A percentile compares a stretch with the other conserved stretches of the same genome.
These are phyloP conservation scores for Lasiodiplodia theobromae DNA, from an alignment of 2,329 filamentous ascomycete species.

Conservation along the genomic window DNA sequence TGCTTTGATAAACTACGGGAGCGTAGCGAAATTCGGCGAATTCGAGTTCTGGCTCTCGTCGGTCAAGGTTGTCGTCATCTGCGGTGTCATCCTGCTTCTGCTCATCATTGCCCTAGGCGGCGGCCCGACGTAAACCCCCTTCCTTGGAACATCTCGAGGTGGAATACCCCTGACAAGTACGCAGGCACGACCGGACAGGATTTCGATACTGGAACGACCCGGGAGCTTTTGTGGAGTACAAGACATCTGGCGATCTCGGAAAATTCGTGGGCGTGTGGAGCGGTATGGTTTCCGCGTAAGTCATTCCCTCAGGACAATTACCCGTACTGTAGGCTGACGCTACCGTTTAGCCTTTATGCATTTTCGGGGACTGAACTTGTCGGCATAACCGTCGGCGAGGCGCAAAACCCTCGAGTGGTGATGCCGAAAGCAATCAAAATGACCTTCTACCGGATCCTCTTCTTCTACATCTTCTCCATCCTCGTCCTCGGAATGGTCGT, in stretches of 20 bases:
- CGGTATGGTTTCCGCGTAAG: too few species aligned
- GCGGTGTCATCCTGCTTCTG: constrained; percentile 55
- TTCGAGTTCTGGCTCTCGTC: constrained; percentile 80
- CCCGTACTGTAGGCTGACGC: too few species aligned
- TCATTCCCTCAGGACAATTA: too few species aligned
- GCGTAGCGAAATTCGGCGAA: constrained; percentile 65
- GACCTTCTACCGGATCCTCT: too few species aligned
- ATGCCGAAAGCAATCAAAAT: too few species aligned
- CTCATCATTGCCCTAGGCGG: constrained; percentile 56
- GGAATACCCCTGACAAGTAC: constrained; percentile 42
- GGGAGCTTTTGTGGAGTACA: constrained; percentile 68
- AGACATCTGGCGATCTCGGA: constrained; percentile 62
- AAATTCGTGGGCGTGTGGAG: constrained; percentile 63
- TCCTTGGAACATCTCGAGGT: constrained; percentile 59
- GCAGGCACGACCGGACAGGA: constrained; percentile 47
- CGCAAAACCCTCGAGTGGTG: too few species aligned
- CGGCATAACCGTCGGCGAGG: too few species aligned
- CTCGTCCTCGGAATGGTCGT: too few species aligned
- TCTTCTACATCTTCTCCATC: too few species aligned
- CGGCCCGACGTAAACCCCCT: constrained; percentile 47
- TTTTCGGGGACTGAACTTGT: too few species aligned
- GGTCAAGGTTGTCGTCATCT: constrained; percentile 61
- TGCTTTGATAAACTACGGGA: too few species aligned
- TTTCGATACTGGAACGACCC: constrained; percentile 75
- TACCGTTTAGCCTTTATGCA: too few species aligned